Base-by-base conservation (phyloP, 345 rosid species). In the Gossypium raimondii region DNA sequence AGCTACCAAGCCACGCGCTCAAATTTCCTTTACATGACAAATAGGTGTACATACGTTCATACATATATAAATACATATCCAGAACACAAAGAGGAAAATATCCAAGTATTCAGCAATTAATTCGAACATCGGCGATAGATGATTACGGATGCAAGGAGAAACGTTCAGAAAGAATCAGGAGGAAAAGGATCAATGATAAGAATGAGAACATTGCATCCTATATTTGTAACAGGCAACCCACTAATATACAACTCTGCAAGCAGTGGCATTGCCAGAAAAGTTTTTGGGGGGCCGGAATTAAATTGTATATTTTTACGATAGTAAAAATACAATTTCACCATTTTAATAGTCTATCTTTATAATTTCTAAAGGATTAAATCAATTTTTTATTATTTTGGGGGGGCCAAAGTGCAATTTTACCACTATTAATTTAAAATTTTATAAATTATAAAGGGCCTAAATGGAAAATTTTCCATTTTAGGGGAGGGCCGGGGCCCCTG, bases 51-150 rank as follows among this genome's bases (percentile, higher is more conserved):
- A 68, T 13, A 66, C 22, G 7, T 34, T 34, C 61, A 57, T 34
- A 34, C 41, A 34, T 34, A 22, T 22, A 56, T 22, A 25, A 11
- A 25, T 11, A 25, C 11, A 25, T 22, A 24, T 70, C n/a, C 11
- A 70, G 12, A 53, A 70, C 62, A 70, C 8, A 9, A 7, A n/a
- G 24, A 70, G 61, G 27, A 34, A 52, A 52, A 70, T 34, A 70
- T 51, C 59, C 20, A 68, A 14, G 45, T 25, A 50, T 68, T 10
- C 10, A 7, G 29, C 70, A 66, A 66, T 20, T 18, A 66, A 44
- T 45, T 66, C 11, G 20, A 20, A 44, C 18, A 11, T 18, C 29
- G 9, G 24, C 60, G 25, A 51, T 51, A 27, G 25, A 51, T 50
- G 44, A 69, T 50, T 50, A 51, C 2, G 24, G 51, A 69, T 17